Base-by-base conservation (phyloP, 2,329 filamentous ascomycete species). In the Colletotrichum musae region DNA sequence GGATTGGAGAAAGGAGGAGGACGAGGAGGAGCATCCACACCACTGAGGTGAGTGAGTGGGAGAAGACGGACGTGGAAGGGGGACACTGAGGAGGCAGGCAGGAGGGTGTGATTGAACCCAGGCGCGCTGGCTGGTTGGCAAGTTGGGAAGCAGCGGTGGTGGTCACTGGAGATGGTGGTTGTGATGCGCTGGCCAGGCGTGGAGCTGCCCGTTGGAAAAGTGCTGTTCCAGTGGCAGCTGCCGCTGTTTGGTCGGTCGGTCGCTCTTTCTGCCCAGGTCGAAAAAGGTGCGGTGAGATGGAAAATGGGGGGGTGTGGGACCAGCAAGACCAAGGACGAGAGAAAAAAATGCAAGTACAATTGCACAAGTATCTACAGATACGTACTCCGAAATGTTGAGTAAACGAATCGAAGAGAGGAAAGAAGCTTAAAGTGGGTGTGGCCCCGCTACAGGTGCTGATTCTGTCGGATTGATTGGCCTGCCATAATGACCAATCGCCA, bases 361-460 rank as follows among this genome's bases (percentile, higher is more conserved):
- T 36, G 41, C 41, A 43, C 32, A 36, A 36, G 32, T 36, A 36
- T 36, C 7, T 36, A n/a, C 41, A 2, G 2, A 43, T 43, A 43
- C 41, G 16, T 36, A 36, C 32, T 36, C 7, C 32, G 32, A 10
- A 10, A 1, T 36, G 32, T 36, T 36, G 32, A 36, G 32, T 10
- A 36, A 36, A 56, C 50, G 60, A 69, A 69, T 69, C 56, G 66
- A 69, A 58, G 53, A 43, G 50, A 65, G 60, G 53, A 69, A 66
- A 69, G 66, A 69, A 69, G 66, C 54, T 69, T 69, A 52, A 66
- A 60, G 66, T 65, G 66, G 66, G 26, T 52, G 50, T 50, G 43
- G 56, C 43, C 64, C 61, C 41, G 48, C 48, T 47, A 51, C 45
- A 26, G n/a, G 6, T 9, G 32, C 9, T 36, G 2, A 36, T 24